Conservation (phyloP, 208 protist species). For the Crithidia fasciculata region DNA sequence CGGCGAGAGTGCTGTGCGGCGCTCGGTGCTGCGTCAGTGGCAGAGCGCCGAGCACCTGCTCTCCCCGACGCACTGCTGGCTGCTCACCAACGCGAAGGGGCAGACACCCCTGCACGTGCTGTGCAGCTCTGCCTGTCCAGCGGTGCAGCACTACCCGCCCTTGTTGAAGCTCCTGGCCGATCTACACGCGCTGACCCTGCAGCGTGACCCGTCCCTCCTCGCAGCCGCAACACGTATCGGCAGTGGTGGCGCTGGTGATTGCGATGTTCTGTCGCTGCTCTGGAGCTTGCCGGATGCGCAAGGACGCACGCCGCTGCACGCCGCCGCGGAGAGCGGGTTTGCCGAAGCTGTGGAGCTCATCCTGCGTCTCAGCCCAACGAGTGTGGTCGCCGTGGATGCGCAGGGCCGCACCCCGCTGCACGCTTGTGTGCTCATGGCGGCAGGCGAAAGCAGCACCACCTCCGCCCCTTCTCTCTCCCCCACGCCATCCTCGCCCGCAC, state of each 20-base stretch:
- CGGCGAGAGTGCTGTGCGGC: background rate
- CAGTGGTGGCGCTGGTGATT: background rate
- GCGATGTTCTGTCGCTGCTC: slow-evolving; percentile 23
- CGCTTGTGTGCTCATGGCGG: slow-evolving; percentile 33
- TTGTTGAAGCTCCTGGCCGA: slow-evolving; percentile 43
- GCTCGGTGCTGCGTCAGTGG: slow-evolving; percentile 21
- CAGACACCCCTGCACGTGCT: slow-evolving; percentile 69
- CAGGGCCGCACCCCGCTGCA: slow-evolving; percentile 70
- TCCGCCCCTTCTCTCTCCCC: too few species aligned
- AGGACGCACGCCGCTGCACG: slow-evolving; percentile 66
- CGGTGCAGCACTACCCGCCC: slow-evolving; percentile 36
- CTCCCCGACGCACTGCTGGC: slow-evolving; percentile 30
- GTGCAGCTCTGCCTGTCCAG: slow-evolving; percentile 42
- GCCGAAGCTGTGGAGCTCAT: slow-evolving; percentile 45
- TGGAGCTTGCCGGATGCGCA: slow-evolving; percentile 42
- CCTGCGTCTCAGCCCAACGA: slow-evolving; percentile 24
- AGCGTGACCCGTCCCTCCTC: background rate
- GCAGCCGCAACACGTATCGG: background rate
- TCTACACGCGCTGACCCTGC: slow-evolving; percentile 15
- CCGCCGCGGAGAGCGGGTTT: slow-evolving; percentile 57
- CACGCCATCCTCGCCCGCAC: too few species aligned
- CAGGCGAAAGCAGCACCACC: too few species aligned
- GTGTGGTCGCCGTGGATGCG: slow-evolving; percentile 45
- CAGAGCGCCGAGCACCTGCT: slow-evolving; percentile 22
- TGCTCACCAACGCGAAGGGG: slow-evolving; percentile 50